These are phyloP conservation scores for Psilocybe tampanensis DNA, from an alignment of 768 basidiomycete genomes.

Conservation along the genomic window DNA sequence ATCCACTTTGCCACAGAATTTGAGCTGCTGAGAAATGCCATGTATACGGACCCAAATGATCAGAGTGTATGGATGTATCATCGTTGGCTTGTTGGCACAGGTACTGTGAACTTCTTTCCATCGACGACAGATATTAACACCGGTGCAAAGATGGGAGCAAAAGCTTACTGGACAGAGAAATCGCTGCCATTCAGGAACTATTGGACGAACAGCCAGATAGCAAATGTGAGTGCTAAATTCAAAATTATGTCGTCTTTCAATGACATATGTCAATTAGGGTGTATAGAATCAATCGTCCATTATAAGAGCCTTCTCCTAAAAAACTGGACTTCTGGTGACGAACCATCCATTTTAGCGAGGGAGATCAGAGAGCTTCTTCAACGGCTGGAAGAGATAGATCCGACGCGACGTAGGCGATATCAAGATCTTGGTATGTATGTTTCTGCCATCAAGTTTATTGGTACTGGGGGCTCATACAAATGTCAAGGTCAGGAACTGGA, in stretches of 20 bases:
- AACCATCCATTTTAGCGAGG: slow-evolving; percentile 35
- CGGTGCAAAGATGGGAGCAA: slow-evolving; percentile 55
- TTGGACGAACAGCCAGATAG: slow-evolving; percentile 89
- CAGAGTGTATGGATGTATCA: slow-evolving; percentile 99
- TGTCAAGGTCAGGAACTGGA: slow-evolving; percentile 10
- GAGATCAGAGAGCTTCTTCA: slow-evolving; percentile 54
- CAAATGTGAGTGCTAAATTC: slow-evolving; percentile 62
- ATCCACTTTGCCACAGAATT: slow-evolving; percentile 75
- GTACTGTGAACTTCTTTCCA: slow-evolving; percentile 39
- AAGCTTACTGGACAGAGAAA: slow-evolving; percentile 69
- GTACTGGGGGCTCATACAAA: not conserved
- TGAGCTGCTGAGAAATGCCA: slow-evolving; percentile 87
- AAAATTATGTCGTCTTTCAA: not conserved
- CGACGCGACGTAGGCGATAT: slow-evolving; percentile 68
- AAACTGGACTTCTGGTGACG: slow-evolving; percentile 38
- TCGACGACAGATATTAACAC: not conserved
- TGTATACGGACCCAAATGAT: slow-evolving; percentile 96
- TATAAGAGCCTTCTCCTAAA: slow-evolving; percentile 75
- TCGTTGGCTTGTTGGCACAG: slow-evolving; percentile 89
- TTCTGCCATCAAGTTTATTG: not conserved
- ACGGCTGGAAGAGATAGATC: slow-evolving; percentile 67
- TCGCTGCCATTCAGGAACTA: slow-evolving; percentile 78
- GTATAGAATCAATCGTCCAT: slow-evolving; percentile 88
- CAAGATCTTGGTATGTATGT: slow-evolving; percentile 62
- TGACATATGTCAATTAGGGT: slow-evolving; percentile 64